These are phyloP conservation scores for Iris macrosiphon DNA, from an alignment of 106 monocot species.

Conservation along the genomic window DNA sequence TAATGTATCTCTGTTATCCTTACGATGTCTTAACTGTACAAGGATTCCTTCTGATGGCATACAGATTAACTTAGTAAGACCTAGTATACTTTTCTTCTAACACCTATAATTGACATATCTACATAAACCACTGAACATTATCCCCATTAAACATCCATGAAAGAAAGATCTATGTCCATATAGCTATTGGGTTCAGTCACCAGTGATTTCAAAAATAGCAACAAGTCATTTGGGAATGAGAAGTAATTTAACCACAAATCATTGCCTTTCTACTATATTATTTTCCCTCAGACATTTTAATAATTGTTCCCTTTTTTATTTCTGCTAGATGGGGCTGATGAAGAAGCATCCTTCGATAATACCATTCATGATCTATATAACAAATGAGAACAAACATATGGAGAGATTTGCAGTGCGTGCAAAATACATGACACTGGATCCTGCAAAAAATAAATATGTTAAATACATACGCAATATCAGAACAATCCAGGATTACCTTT, in stretches of 20 bases:
- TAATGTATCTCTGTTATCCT: neutral
- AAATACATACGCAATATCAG: slow-evolving; percentile 66
- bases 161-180: neutral
- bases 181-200: neutral
- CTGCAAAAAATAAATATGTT: slow-evolving; percentile 63
- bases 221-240: too few relatives aligned
- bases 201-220: neutral
- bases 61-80: neutral
- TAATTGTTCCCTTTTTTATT: neutral
- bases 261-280: neutral
- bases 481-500: slow-evolving; percentile 64
- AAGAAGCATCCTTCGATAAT: slow-evolving; percentile 72
- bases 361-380: slow-evolving; percentile 64
- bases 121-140: neutral
- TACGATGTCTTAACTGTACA: neutral
- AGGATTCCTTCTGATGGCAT: neutral
- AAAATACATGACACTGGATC: slow-evolving; percentile 70
- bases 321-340: slow-evolving; percentile 65
- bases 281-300: neutral
- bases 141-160: neutral
- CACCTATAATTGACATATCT: neutral
- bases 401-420: slow-evolving; percentile 72
- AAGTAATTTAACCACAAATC: too few relatives aligned
- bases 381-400: slow-evolving; percentile 64
- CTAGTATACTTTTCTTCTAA: neutral